Percentiles rank a stretch among this genome's conserved stretches.
Evolutionary conservation across 805 yeast species (phyloP).

Genomic region (Lachancea cidri): DNA sequence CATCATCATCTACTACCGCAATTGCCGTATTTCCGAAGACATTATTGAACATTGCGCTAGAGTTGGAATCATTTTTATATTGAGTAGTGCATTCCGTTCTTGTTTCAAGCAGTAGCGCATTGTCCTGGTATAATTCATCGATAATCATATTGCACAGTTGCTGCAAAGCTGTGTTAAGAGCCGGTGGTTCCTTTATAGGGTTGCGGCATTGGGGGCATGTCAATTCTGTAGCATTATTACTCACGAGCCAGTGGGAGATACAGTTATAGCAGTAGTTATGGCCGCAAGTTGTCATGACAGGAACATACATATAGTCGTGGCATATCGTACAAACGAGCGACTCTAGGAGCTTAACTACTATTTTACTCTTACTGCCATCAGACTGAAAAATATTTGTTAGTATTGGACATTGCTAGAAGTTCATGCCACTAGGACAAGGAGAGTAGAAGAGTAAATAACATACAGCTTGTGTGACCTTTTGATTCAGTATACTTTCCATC

Average conservation of each 20-base stretch:
- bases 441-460: neutral
- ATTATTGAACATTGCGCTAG: slow-evolving; percentile 42
- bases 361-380: neutral
- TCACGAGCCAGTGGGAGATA: slow-evolving; percentile 54
- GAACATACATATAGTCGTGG: slow-evolving; percentile 62
- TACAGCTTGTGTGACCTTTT: neutral
- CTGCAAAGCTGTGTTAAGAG: slow-evolving; percentile 47
- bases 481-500: slow-evolving; percentile 2
- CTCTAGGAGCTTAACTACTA: slow-evolving; percentile 21
- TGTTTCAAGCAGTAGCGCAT: slow-evolving; percentile 13
- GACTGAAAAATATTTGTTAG: too few species aligned
- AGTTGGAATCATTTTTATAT: slow-evolving; percentile 39
- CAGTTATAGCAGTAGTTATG: slow-evolving; percentile 71
- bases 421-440: too few species aligned
- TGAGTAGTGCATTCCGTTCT: slow-evolving; percentile 28
- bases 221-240: slow-evolving; percentile 36
- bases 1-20: slow-evolving; percentile 55
- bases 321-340: slow-evolving; percentile 54
- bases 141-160: slow-evolving; percentile 41
- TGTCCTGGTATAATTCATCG: slow-evolving; percentile 31
- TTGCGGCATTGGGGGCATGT: slow-evolving; percentile 69
- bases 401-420: too few species aligned
- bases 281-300: slow-evolving; percentile 62
- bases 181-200: slow-evolving; percentile 45
- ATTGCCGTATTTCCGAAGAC: slow-evolving; percentile 44